Evolutionary conservation across 257 asterid genomes (phyloP).

Genomic region (Thymus mandschuricus): DNA sequence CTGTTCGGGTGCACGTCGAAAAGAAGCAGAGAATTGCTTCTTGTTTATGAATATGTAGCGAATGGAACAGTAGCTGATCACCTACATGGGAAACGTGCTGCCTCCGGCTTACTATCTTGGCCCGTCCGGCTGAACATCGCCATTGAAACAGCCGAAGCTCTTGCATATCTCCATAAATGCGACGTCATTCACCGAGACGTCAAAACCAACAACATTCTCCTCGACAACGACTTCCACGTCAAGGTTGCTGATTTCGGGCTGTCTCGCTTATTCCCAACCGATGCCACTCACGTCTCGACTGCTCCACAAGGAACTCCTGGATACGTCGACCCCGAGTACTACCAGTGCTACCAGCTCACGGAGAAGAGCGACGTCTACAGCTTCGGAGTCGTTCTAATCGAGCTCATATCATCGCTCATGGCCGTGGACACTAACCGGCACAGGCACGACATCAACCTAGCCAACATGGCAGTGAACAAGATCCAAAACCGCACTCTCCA

Average conservation of each 20-base stretch:
- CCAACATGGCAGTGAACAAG: conserved; percentile 87
- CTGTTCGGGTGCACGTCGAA: conserved; percentile 88
- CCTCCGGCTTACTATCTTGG: conserved; percentile 83
- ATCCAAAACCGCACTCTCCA: conserved; percentile 58
- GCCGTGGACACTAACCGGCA: conserved; percentile 85
- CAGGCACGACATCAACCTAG: conserved; percentile 70
- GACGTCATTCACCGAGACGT: conserved; percentile 89
- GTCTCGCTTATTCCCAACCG: conserved; percentile 68
- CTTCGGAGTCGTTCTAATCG: conserved; percentile 82
- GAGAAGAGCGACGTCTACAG: conserved; percentile 92
- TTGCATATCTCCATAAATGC: conserved; percentile 67
- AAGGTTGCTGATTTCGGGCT: conserved; percentile 95
- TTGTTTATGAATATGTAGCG: conserved; percentile 75
- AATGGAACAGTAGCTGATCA: conserved; percentile 96
- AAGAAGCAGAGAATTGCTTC: conserved; percentile 72
- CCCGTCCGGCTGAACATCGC: conserved; percentile 78
- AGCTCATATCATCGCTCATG: conserved; percentile 78
- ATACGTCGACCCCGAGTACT: conserved; percentile 93
- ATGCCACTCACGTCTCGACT: conserved; percentile 88
- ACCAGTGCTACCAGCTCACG: conserved; percentile 85
- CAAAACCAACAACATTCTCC: conserved; percentile 81
- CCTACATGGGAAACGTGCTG: conserved; percentile 74
- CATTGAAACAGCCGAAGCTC: conserved; percentile 80
- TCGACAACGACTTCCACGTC: conserved; percentile 85
- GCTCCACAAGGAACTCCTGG: conserved; percentile 99